Base-by-base conservation (phyloP, 106 monocot genomes). In the Acorus calamus region DNA sequence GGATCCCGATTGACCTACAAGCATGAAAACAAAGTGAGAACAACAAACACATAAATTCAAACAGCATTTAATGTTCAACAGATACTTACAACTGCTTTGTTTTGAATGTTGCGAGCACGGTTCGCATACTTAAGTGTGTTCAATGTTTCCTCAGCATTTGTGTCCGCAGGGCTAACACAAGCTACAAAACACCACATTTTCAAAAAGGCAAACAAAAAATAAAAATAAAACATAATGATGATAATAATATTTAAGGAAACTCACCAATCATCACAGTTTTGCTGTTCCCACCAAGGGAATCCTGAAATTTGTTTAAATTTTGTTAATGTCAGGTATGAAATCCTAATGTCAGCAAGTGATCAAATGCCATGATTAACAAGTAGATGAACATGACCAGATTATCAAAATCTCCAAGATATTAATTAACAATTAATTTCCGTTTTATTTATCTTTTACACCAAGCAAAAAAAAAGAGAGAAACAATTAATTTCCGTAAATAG, bases 121-220 rank as follows among this genome's bases (percentile, higher is more conserved):
- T 98, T 98, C 2, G 98, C 98, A 81, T 98, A 98, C 75, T 98
- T 98, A 3, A 98, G 71, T 60, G 98, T 98, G 52, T 98, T 98
- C 42, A 98, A 85, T 13, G 98, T 98, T 71, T 98, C 98, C 78
- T 98, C 98, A 14, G 88, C 88, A 78, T 98, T 98, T 56, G 81
- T 75, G 66, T 98, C 98, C 60, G 92, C 88, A 62, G 98, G 98
- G 60, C 98, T 98, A 56, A 98, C 83, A 63, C 98, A 98, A 56
- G 98, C 98, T 94, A 61, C 10, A 79, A 5, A 7, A 55, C 42
- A 66, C 56, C 10, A 55, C 28, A 56, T 4, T 42, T 7, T 5
- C 11, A 71, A 14, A 14, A 4, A 53, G 2, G 28, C 45, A 52
- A 55, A 3, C 3, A 63, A 5, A 66, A 45, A 28, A 64, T 50